phyloP scores from a whole-genome alignment of 139 green algal genomes.

The Tetradesmus lagerheimii region DNA sequence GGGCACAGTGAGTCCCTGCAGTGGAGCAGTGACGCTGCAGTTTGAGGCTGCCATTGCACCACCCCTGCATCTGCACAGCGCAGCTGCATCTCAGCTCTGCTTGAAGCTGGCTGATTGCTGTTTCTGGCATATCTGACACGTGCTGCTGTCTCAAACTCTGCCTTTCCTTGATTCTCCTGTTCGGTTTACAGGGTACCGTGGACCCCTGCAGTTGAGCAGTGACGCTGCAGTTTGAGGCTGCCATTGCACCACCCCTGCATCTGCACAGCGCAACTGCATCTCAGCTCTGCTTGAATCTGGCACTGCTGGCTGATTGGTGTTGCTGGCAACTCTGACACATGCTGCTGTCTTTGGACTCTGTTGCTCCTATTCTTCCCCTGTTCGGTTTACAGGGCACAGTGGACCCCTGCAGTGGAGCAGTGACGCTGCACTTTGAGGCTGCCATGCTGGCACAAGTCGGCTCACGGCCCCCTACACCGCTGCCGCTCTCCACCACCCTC shows the following conservation, averaged over 20 bases:
- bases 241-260: too few species aligned
- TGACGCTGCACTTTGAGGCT: conserved; percentile 8
- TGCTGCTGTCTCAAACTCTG: too few species aligned
- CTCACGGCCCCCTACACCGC: neutral
- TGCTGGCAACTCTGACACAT: neutral
- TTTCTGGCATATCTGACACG: too few species aligned
- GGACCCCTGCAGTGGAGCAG: conserved; percentile 1
- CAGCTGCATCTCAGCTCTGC: too few species aligned
- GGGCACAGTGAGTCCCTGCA: too few species aligned
- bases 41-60: neutral
- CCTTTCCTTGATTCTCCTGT: too few species aligned
- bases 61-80: too few species aligned
- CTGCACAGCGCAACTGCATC: too few species aligned
- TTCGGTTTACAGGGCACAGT: neutral
- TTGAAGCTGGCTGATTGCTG: too few species aligned
- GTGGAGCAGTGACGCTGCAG: neutral
- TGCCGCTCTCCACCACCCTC: neutral
- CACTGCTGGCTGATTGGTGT: neutral
- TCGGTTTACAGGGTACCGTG: conserved; percentile 18
- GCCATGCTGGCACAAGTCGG: conserved; percentile 25
- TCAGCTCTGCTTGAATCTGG: neutral
- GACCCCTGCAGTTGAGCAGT: neutral
- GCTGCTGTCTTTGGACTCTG: neutral
- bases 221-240: neutral
- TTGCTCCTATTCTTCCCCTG: neutral